phyloP scores from a whole-genome alignment of 2,329 filamentous ascomycete genomes.

The Aspergillus japonicus region DNA sequence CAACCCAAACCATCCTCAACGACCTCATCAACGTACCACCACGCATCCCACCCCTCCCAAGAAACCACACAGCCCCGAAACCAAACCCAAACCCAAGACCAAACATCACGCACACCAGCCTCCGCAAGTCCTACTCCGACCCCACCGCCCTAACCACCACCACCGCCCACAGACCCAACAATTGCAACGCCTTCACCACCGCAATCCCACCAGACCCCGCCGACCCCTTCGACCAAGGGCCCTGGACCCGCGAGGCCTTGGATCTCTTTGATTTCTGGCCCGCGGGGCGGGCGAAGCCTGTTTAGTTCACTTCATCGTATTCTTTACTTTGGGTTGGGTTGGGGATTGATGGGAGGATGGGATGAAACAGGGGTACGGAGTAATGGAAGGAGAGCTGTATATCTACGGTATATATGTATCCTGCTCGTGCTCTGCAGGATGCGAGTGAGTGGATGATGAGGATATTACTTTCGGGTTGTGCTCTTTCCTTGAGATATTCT shows the following conservation, averaged over 20 bases:
- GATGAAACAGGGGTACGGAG: too few species aligned
- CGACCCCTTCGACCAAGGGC: slow-evolving; percentile 34
- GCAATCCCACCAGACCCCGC: slow-evolving; percentile 8
- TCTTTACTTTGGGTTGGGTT: too few species aligned
- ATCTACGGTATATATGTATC: too few species aligned
- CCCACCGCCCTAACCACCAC: slow-evolving; percentile 24
- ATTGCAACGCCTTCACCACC: not conserved
- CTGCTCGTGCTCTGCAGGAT: too few species aligned
- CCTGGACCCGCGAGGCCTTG: slow-evolving; percentile 44
- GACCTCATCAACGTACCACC: not conserved
- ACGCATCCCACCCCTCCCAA: not conserved
- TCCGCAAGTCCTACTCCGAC: slow-evolving; percentile 39
- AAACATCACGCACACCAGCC: slow-evolving; percentile 3
- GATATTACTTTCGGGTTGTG: too few species aligned
- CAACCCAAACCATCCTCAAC: slow-evolving; percentile 20
- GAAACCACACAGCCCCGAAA: not conserved
- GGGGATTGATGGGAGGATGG: too few species aligned
- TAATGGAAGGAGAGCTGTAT: too few species aligned
- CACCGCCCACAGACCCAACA: slow-evolving; percentile 8
- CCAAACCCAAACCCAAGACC: not conserved
- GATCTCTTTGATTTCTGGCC: slow-evolving; percentile 48
- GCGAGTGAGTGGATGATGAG: too few species aligned
- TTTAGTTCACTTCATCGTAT: not conserved
- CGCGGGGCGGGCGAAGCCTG: slow-evolving; percentile 37
- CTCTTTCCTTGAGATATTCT: too few species aligned